Evolutionary conservation across 805 yeast species (phyloP), one percentile per base, ranked within the genome.

Genomic region (Cyberlindnera misumaiensis): DNA sequence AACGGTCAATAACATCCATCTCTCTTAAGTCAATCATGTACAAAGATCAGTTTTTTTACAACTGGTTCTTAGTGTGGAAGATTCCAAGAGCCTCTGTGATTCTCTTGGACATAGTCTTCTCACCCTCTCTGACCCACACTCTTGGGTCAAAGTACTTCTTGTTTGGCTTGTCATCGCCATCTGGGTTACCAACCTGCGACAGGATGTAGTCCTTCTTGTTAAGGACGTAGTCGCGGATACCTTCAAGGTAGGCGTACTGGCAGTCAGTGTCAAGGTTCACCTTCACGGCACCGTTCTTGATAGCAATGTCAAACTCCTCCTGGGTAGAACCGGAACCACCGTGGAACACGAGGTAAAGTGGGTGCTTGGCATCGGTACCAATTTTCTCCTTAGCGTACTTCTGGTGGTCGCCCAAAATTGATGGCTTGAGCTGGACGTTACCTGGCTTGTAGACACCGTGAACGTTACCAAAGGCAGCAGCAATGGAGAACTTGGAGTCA

Each of bases 81-180:
- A 85, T 72, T 37, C 68, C 73, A 65, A 93, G 75, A 59, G 95
- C 94, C 66, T 79, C 82, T 46, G 83, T 54, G 60, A 93, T 75
- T 81, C 97, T 86, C 54, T 67, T 70, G 53, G 80, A 54, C 97
- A 93, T 90, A 63, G 97, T 88, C 88, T 88, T 88, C 79, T 93
- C 98, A 78, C 98, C 97, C 75, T 90, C 97, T 80, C 97, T 89
- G 54, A 93, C 97, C 98, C 98, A 93, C 70, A 89, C 97, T 82
- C 98, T 90, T 73, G 98, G 98, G 75, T 93, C 98, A 65, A 87
- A 93, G 87, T 73, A 88, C 77, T 93, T 93, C 89, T 93, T 93
- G 90, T 93, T 93, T 74, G 98, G 98, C 78, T 87, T 85, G 73
- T 93, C 97, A 41, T 73, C 90, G 69, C 97, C 98, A 16, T 90